Conservation (phyloP, 2,329 filamentous ascomycete genomes). For the Cordyceps pruinosa region DNA sequence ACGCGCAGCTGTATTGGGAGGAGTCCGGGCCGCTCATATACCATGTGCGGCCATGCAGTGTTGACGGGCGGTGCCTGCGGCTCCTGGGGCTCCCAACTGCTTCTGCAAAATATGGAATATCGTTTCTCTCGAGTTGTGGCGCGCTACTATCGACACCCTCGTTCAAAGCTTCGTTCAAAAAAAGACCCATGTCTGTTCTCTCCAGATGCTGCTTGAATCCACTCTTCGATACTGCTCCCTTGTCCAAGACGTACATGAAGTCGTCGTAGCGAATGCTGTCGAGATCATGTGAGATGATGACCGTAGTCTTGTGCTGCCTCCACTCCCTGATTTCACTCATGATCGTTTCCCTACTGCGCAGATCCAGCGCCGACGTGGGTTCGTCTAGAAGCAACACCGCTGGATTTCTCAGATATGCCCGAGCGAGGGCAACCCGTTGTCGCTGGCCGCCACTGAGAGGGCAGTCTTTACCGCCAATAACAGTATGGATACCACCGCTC, state of each 20-base stretch:
- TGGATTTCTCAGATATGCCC: constrained; percentile 69
- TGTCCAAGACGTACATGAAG: constrained; percentile 73
- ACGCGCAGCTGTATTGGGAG: not conserved
- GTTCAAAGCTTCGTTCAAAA: not conserved
- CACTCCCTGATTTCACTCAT: constrained; percentile 71
- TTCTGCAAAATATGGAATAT: not conserved
- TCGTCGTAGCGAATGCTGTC: constrained; percentile 66
- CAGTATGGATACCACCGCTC: constrained; percentile 64
- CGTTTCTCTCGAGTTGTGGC: not conserved
- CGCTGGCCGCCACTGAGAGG: constrained; percentile 11
- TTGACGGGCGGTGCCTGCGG: not conserved
- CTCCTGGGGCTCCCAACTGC: not conserved
- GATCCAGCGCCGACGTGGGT: constrained; percentile 77
- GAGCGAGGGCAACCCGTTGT: constrained; percentile 73
- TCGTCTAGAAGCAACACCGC: constrained; percentile 83
- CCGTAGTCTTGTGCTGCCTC: constrained; percentile 76
- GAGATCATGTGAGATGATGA: constrained; percentile 89
- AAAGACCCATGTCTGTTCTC: not conserved
- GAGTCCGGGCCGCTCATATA: not conserved
- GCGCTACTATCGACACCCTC: not conserved
- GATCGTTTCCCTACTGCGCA: constrained; percentile 58
- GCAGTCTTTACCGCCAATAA: constrained; percentile 44
- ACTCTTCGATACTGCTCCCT: constrained; percentile 59
- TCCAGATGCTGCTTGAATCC: constrained; percentile 54
- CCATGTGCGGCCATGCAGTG: not conserved